These are phyloP conservation scores for Reticulascus tulasneorum DNA, from an alignment of 2,329 filamentous ascomycete genomes.

Conservation along the genomic window DNA sequence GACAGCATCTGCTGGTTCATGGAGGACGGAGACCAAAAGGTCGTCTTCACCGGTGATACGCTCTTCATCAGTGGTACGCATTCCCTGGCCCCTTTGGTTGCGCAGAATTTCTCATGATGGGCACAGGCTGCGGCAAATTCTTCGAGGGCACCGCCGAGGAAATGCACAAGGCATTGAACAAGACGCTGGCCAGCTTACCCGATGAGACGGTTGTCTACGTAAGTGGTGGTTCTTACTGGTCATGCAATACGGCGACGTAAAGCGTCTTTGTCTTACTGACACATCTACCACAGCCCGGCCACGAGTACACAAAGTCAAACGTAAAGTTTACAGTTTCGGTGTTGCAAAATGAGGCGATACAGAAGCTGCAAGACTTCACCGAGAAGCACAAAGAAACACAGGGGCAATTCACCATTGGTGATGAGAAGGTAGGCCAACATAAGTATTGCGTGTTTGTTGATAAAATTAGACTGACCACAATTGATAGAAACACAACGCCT, in stretches of 20 bases:
- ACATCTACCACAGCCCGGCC: slow-evolving; percentile 62
- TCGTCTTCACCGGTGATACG: slow-evolving; percentile 93
- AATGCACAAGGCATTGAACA: slow-evolving; percentile 92
- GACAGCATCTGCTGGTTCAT: slow-evolving; percentile 96
- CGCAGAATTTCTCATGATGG: not conserved
- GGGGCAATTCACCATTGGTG: slow-evolving; percentile 92
- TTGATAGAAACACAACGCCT: slow-evolving; percentile 81
- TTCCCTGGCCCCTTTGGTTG: not conserved
- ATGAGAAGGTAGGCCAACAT: slow-evolving; percentile 72
- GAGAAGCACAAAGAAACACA: slow-evolving; percentile 82
- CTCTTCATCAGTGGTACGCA: slow-evolving; percentile 81
- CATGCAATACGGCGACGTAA: not conserved
- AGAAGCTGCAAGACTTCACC: slow-evolving; percentile 73
- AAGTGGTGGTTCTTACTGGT: slow-evolving; percentile 29
- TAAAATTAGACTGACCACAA: slow-evolving; percentile 8
- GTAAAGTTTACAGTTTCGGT: slow-evolving; percentile 83
- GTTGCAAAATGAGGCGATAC: slow-evolving; percentile 68
- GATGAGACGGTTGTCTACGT: slow-evolving; percentile 91
- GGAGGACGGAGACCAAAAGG: slow-evolving; percentile 71
- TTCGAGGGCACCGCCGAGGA: slow-evolving; percentile 87
- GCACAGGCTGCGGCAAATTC: slow-evolving; percentile 81
- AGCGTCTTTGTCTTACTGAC: not conserved
- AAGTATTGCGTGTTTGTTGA: not conserved
- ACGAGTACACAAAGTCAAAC: slow-evolving; percentile 98
- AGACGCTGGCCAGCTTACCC: slow-evolving; percentile 73